Evolutionary conservation across 352 stramenopile species (phyloP).

Genomic region (Saprolegnia diclina): DNA sequence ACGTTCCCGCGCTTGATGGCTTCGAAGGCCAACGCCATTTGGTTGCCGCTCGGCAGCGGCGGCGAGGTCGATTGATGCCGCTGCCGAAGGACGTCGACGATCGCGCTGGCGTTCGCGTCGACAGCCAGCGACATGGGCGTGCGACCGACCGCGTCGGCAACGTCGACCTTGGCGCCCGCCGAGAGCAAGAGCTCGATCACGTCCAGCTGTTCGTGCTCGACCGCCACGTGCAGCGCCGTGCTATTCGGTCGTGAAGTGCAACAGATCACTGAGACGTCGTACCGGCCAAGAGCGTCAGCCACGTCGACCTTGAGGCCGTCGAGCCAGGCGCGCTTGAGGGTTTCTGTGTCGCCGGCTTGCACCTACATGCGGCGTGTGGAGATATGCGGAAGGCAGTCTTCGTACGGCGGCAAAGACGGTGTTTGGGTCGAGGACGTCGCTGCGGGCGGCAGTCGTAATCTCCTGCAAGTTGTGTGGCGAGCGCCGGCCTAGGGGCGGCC

Average conservation of each 20-base stretch:
- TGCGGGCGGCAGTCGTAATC: constrained; percentile 7
- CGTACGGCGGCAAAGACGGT: constrained; percentile 18
- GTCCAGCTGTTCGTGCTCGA: constrained; percentile 59
- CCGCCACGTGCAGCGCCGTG: constrained; percentile 70
- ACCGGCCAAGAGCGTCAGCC: constrained; percentile 41
- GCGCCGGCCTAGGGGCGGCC: constrained; percentile 25
- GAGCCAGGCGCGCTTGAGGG: constrained; percentile 73
- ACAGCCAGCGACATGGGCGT: constrained; percentile 63
- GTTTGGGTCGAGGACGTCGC: constrained; percentile 28
- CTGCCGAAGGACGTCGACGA: constrained; percentile 55
- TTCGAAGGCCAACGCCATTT: constrained; percentile 49
- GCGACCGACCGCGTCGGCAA: constrained; percentile 48
- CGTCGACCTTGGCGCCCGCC: constrained; percentile 52
- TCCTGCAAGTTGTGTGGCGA: neutral
- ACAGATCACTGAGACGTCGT: neutral
- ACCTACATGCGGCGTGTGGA: constrained; percentile 53
- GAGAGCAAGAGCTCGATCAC: constrained; percentile 74
- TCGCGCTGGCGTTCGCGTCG: constrained; percentile 46
- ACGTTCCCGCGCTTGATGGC: constrained; percentile 51
- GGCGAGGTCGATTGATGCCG: constrained; percentile 40
- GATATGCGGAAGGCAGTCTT: constrained; percentile 19
- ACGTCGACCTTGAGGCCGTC: constrained; percentile 55
- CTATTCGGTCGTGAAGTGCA: neutral
- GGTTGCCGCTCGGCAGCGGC: constrained; percentile 32
- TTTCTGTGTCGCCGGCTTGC: constrained; percentile 56